Conservation (phyloP, 1,284 basidiomycete species). For the Pyrrhoderma noxium region DNA sequence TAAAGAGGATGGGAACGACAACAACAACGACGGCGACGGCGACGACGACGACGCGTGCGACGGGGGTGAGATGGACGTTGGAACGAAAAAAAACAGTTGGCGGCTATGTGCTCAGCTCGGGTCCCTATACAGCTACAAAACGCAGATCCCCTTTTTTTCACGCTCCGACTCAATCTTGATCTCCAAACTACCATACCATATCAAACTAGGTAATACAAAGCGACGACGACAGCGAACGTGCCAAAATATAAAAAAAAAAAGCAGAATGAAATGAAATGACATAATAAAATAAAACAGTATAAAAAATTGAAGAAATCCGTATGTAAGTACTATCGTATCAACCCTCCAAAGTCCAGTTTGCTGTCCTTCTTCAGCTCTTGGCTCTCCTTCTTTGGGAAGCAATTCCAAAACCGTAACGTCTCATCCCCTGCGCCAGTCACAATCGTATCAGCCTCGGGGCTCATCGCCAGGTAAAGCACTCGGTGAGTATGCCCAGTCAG, state of each 20-base stretch:
- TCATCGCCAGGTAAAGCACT: conserved; percentile 95
- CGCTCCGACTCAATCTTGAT: conserved; percentile 3
- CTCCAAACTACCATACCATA: background rate
- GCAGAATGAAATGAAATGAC: background rate
- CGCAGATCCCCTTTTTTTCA: background rate
- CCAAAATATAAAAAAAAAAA: background rate
- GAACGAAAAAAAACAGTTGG: conserved; percentile 12
- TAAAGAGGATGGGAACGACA: conserved; percentile 6
- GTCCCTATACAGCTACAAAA: background rate
- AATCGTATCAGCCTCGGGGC: conserved; percentile 93
- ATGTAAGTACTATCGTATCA: conserved; percentile 41
- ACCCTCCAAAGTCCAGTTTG: conserved; percentile 52
- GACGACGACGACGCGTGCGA: conserved; percentile 12
- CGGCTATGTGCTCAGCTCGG: background rate
- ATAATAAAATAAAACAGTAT: background rate
- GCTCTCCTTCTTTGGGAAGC: conserved; percentile 67
- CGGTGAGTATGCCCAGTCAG: conserved; percentile 92
- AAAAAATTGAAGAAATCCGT: conserved; percentile 1
- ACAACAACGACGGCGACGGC: conserved; percentile 2
- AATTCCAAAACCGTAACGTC: conserved; percentile 95
- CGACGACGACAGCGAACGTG: background rate
- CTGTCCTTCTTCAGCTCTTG: conserved; percentile 39
- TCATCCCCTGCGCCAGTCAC: conserved; percentile 98
- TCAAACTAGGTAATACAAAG: conserved; percentile 1
- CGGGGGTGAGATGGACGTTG: conserved; percentile 13